Percentiles rank a stretch among this genome's conserved stretches.
Evolutionary conservation across 1,284 basidiomycete genomes (phyloP).

Genomic region (Tilletia setariae): DNA sequence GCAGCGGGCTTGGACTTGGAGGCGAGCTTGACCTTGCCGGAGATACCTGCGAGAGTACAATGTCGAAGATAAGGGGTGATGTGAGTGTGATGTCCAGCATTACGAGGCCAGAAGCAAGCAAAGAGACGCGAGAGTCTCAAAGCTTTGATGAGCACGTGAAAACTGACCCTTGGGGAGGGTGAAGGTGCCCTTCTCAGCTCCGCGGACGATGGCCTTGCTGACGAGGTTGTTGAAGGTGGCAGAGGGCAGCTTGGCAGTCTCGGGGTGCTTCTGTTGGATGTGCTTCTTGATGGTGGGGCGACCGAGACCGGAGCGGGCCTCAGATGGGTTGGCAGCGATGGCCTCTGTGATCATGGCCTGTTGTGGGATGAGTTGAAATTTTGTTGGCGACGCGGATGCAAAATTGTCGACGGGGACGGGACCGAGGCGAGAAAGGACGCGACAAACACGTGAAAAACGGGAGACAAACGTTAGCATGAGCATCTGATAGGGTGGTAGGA

Average conservation of each 20-base stretch:
- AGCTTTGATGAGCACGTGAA: not conserved
- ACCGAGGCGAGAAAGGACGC: conserved; percentile 2
- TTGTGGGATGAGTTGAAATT: not conserved
- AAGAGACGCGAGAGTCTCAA: too few relatives aligned
- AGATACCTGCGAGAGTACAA: conserved; percentile 29
- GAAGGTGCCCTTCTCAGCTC: conserved; percentile 75
- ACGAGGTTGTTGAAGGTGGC: conserved; percentile 76
- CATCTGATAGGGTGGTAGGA: not conserved
- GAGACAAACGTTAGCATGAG: conserved; percentile 10
- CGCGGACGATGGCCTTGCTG: conserved; percentile 72
- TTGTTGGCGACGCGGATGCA: too few relatives aligned
- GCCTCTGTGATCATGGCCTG: conserved; percentile 64
- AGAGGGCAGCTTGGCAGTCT: conserved; percentile 37
- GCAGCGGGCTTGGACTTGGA: conserved; percentile 57
- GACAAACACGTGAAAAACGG: not conserved
- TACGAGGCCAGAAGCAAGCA: too few relatives aligned
- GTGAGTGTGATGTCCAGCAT: too few relatives aligned
- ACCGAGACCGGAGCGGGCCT: conserved; percentile 78
- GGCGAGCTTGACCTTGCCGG: conserved; percentile 75
- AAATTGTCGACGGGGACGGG: conserved; percentile 10
- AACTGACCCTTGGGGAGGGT: conserved; percentile 77
- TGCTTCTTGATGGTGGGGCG: conserved; percentile 89
- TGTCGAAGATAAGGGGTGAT: too few relatives aligned
- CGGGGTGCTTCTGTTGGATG: conserved; percentile 50
- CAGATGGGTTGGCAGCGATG: conserved; percentile 70